Percentiles rank a stretch among this genome's conserved stretches.
These are phyloP conservation scores for Piper longum DNA, from an alignment of 164 flowering plant species.

Conservation along the genomic window DNA sequence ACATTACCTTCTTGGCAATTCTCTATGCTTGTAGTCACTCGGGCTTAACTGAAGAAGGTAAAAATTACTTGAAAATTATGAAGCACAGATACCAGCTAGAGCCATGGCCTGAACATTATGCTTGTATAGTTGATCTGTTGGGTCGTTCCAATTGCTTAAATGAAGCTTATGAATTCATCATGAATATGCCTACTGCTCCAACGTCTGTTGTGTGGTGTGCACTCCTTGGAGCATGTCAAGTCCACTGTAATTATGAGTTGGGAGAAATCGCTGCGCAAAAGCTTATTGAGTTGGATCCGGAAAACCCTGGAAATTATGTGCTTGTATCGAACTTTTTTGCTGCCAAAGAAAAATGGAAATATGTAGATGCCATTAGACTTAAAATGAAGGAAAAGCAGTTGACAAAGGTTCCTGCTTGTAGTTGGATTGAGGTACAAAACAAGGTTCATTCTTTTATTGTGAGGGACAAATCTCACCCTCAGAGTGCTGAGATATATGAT, in stretches of 20 bases:
- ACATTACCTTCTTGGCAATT: conserved; percentile 56
- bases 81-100: conserved; percentile 34
- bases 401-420: conserved; percentile 77
- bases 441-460: conserved; percentile 52
- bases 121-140: conserved; percentile 72
- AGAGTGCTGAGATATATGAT: conserved; percentile 30
- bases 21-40: conserved; percentile 85
- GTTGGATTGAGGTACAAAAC: conserved; percentile 68
- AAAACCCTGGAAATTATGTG: conserved; percentile 62
- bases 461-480: conserved; percentile 60
- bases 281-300: conserved; percentile 49
- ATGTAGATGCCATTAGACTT: conserved; percentile 47
- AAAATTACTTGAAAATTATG: conserved; percentile 36
- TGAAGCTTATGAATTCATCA: conserved; percentile 52
- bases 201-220: conserved; percentile 67
- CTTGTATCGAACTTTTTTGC: conserved; percentile 65
- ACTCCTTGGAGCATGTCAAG: conserved; percentile 62
- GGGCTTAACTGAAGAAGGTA: conserved; percentile 51
- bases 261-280: conserved; percentile 55
- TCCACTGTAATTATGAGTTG: conserved; percentile 42
- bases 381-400: conserved; percentile 52
- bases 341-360: conserved; percentile 52
- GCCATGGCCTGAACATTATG: conserved; percentile 88
- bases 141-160: conserved; percentile 59
- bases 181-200: conserved; percentile 42